Evolutionary conservation across 352 stramenopile genomes (phyloP).

Genomic region (Elongisporangium undulatum): DNA sequence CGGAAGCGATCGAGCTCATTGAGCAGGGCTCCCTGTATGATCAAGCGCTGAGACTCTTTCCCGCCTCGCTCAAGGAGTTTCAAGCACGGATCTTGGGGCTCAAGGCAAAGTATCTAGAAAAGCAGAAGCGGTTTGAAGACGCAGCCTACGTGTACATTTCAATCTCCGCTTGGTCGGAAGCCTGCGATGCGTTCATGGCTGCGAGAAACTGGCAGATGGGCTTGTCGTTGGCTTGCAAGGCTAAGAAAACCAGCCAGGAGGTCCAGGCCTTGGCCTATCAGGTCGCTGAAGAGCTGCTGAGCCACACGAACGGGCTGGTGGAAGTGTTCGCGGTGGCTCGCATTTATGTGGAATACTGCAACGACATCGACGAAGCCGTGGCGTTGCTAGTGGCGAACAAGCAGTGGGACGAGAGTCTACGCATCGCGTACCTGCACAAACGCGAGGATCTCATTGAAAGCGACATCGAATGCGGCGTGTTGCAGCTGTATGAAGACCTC

Average conservation of each 20-base stretch:
- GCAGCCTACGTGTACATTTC: slow-evolving; percentile 66
- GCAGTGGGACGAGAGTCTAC: slow-evolving; percentile 54
- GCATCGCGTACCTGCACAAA: slow-evolving; percentile 48
- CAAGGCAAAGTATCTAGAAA: slow-evolving; percentile 44
- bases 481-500: slow-evolving; percentile 35
- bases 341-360: slow-evolving; percentile 75
- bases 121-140: slow-evolving; percentile 31
- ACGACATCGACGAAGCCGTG: slow-evolving; percentile 70
- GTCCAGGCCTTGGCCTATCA: slow-evolving; percentile 40
- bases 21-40: slow-evolving; percentile 42
- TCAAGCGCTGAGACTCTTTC: slow-evolving; percentile 39
- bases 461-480: slow-evolving; percentile 60
- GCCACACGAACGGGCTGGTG: slow-evolving; percentile 22
- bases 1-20: slow-evolving; percentile 37
- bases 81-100: slow-evolving; percentile 32
- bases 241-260: slow-evolving; percentile 17
- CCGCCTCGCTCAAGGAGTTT: slow-evolving; percentile 18
- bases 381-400: slow-evolving; percentile 52
- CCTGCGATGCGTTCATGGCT: slow-evolving; percentile 48
- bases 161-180: slow-evolving; percentile 26
- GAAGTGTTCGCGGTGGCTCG: slow-evolving; percentile 32
- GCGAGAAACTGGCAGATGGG: slow-evolving; percentile 61
- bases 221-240: slow-evolving; percentile 31
- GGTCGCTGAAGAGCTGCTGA: slow-evolving; percentile 47
- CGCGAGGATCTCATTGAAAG: slow-evolving; percentile 63